A percentile compares a stretch with the other conserved stretches of the same genome.
Evolutionary conservation across 2,329 filamentous ascomycete species (phyloP).

Genomic region (Gliomastix tumulicola): DNA sequence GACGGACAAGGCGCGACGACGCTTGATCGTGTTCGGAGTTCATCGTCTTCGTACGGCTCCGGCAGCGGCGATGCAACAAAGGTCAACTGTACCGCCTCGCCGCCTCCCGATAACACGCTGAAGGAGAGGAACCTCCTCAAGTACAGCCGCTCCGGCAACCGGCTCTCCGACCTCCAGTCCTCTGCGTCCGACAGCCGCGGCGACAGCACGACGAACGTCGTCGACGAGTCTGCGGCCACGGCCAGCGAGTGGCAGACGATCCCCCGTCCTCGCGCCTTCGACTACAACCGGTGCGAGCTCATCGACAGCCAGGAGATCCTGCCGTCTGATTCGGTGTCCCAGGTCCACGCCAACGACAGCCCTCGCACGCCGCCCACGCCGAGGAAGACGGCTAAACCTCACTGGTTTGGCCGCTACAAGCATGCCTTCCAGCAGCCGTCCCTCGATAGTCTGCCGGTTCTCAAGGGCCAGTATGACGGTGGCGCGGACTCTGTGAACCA

Average conservation of each 20-base stretch:
- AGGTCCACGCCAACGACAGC: too few relatives aligned
- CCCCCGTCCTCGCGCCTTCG: not conserved
- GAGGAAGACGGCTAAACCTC: not conserved
- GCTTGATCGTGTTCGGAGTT: not conserved
- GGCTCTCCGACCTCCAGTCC: constrained; percentile 19
- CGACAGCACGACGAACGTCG: not conserved
- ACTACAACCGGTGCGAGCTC: constrained; percentile 13
- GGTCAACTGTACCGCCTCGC: constrained; percentile 18
- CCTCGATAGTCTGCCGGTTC: constrained; percentile 4
- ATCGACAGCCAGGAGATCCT: constrained; percentile 16
- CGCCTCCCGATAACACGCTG: constrained; percentile 10
- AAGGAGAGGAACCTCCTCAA: constrained; percentile 18
- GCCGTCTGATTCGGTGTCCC: constrained; percentile 11
- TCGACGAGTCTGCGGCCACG: constrained; percentile 2
- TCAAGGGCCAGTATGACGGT: constrained; percentile 15
- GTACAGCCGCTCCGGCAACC: constrained; percentile 18
- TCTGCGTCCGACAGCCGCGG: constrained; percentile 3
- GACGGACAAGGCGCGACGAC: too few relatives aligned
- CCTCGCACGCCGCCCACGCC: not conserved
- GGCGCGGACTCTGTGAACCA: constrained; percentile 8
- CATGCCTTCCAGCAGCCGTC: too few relatives aligned
- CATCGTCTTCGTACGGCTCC: constrained; percentile 6
- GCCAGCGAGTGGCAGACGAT: not conserved
- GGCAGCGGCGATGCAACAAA: constrained; percentile 5
- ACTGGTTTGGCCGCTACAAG: too few relatives aligned